These are phyloP conservation scores for Erythrophleum fordii DNA, from an alignment of 306 rosid species.

Conservation along the genomic window DNA sequence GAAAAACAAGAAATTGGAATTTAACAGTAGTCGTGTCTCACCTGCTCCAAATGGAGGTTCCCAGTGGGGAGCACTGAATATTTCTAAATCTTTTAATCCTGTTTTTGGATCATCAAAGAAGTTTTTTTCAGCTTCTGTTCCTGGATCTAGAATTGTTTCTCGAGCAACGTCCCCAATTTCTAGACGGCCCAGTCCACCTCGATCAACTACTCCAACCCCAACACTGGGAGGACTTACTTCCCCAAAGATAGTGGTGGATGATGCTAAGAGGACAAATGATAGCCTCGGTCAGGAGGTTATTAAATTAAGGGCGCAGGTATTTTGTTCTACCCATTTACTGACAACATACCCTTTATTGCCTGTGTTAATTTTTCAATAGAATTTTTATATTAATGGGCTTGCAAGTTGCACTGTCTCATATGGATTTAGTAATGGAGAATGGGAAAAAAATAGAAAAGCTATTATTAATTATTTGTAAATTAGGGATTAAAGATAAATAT, in stretches of 20 bases:
- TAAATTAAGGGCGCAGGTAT: slow-evolving; percentile 92
- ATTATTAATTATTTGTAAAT: too few species aligned
- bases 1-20: slow-evolving; percentile 95
- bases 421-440: not conserved
- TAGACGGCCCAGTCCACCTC: slow-evolving; percentile 98
- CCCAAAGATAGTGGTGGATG: slow-evolving; percentile 87
- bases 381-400: slow-evolving; percentile 21
- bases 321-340: slow-evolving; percentile 21
- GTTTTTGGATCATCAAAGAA: slow-evolving; percentile 98
- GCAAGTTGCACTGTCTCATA: not conserved
- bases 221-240: slow-evolving; percentile 97
- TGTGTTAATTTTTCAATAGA: not conserved
- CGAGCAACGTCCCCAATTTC: slow-evolving; percentile 99
- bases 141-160: slow-evolving; percentile 99
- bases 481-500: too few species aligned
- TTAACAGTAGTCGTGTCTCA: slow-evolving; percentile 94
- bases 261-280: slow-evolving; percentile 83
- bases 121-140: slow-evolving; percentile 99
- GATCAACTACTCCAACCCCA: slow-evolving; percentile 99
- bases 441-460: too few species aligned
- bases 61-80: slow-evolving; percentile 90
- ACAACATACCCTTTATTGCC: slow-evolving; percentile 31
- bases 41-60: slow-evolving; percentile 95
- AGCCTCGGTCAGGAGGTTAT: slow-evolving; percentile 95
- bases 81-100: slow-evolving; percentile 93